phyloP scores from a whole-genome alignment of 2,329 filamentous ascomycete species.

The Cladosporium sp. region DNA sequence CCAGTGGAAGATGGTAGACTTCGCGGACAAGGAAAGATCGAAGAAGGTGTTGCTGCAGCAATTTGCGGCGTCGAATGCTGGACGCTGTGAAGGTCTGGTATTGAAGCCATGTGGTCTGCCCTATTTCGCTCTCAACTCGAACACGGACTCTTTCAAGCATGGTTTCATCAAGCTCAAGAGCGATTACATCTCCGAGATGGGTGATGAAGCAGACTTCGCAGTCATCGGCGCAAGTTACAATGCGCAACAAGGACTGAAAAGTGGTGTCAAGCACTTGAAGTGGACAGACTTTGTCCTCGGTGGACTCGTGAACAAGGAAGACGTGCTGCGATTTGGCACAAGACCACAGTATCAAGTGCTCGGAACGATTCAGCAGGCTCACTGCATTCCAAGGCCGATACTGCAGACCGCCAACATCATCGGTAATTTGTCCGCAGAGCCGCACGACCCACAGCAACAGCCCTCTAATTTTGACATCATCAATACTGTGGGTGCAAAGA shows the following conservation, averaged over 20 bases:
- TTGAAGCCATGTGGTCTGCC: slow-evolving; percentile 69
- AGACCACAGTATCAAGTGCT: slow-evolving; percentile 67
- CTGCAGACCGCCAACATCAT: slow-evolving; percentile 46
- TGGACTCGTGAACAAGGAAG: slow-evolving; percentile 69
- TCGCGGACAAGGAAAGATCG: slow-evolving; percentile 52
- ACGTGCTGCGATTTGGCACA: slow-evolving; percentile 52
- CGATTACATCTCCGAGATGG: slow-evolving; percentile 75
- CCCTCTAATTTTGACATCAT: slow-evolving; percentile 28
- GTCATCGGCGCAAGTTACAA: slow-evolving; percentile 75
- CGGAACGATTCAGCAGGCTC: slow-evolving; percentile 51
- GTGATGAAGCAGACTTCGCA: slow-evolving; percentile 81
- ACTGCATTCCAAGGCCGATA: slow-evolving; percentile 48
- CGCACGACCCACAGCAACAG: slow-evolving; percentile 28
- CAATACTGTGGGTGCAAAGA: slow-evolving; percentile 23
- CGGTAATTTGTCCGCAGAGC: slow-evolving; percentile 40
- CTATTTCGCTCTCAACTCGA: slow-evolving; percentile 58
- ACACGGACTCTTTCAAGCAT: slow-evolving; percentile 24
- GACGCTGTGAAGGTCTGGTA: slow-evolving; percentile 74
- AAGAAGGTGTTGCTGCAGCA: slow-evolving; percentile 58
- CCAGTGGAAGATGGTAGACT: slow-evolving; percentile 67
- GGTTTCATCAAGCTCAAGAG: slow-evolving; percentile 79
- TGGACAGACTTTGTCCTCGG: slow-evolving; percentile 84
- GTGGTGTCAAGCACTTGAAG: slow-evolving; percentile 49
- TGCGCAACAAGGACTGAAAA: slow-evolving; percentile 59
- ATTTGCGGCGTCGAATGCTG: slow-evolving; percentile 67